Conservation (phyloP, 2,329 filamentous ascomycete species). For the Claviceps humidiphila region DNA sequence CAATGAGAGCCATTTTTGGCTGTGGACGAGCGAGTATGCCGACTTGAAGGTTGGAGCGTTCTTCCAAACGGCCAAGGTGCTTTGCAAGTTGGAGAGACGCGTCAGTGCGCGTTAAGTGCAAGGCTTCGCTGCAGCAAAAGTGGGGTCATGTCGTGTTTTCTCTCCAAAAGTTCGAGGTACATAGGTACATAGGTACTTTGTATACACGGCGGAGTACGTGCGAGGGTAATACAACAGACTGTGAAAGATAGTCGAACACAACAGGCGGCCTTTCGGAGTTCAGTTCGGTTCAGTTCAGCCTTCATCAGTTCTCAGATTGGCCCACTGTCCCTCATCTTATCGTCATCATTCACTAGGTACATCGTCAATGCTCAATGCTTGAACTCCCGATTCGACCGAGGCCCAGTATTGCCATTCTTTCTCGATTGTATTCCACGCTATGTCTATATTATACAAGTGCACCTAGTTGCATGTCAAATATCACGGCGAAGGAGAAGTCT, state of each 20-base stretch:
- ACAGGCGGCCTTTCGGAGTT: too few relatives aligned
- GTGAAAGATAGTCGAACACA: too few relatives aligned
- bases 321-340: too few relatives aligned
- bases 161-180: background rate
- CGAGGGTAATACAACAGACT: background rate
- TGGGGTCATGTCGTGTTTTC: background rate
- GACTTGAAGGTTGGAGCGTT: slow-evolving; percentile 7
- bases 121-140: background rate
- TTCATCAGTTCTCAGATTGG: too few relatives aligned
- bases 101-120: slow-evolving; percentile 26
- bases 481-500: slow-evolving; percentile 18
- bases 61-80: slow-evolving; percentile 10
- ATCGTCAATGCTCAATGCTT: background rate
- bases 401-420: background rate
- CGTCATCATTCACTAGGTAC: too few relatives aligned
- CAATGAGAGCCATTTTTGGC: slow-evolving; percentile 50
- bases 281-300: too few relatives aligned
- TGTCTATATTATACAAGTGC: background rate
- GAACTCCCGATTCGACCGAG: background rate
- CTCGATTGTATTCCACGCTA: background rate
- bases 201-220: too few relatives aligned
- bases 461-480: background rate
- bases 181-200: background rate
- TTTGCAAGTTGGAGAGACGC: slow-evolving; percentile 16
- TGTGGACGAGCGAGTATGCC: slow-evolving; percentile 5